phyloP scores from a whole-genome alignment of 192 early-diverging fungal genomes.

The Backusella australiensis region DNA sequence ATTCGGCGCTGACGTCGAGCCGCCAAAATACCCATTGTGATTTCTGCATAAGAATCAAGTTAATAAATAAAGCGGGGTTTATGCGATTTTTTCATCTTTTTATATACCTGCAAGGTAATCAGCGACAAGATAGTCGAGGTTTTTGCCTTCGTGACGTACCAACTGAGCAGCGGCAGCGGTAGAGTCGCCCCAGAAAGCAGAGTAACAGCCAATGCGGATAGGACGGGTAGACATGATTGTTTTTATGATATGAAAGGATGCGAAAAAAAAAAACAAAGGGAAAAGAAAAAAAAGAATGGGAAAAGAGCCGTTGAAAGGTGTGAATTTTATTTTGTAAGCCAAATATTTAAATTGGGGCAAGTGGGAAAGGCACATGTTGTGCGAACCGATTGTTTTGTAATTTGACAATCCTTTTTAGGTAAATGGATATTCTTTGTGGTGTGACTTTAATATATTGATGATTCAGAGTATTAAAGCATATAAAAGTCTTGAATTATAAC shows the following conservation, averaged over 20 bases:
- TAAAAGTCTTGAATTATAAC: no score
- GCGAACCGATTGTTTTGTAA: not conserved
- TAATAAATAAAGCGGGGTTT: not conserved
- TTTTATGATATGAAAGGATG: not conserved
- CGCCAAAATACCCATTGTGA: constrained; percentile 69
- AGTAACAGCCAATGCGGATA: constrained; percentile 60
- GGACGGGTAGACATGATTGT: constrained; percentile 13
- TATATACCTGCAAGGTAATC: constrained; percentile 61
- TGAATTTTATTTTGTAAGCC: not conserved
- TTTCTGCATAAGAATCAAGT: constrained; percentile 40
- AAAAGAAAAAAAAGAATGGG: not conserved
- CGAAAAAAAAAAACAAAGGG: not conserved
- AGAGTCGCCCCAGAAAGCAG: constrained; percentile 59
- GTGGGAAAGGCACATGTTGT: constrained; percentile 19
- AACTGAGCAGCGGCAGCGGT: constrained; percentile 54
- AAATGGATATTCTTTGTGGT: not conserved
- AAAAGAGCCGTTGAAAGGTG: not conserved
- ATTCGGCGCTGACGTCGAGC: constrained; percentile 40
- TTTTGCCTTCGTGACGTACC: constrained; percentile 42
- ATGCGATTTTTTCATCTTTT: not conserved
- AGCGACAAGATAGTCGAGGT: constrained; percentile 57
- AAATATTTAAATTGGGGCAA: constrained; percentile 8
- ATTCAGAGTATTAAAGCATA: no score
- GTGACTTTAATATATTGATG: no score
- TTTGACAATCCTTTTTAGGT: not conserved